Evolutionary conservation across 106 monocot species (phyloP).

Genomic region (Dendrobium chrysotoxum): DNA sequence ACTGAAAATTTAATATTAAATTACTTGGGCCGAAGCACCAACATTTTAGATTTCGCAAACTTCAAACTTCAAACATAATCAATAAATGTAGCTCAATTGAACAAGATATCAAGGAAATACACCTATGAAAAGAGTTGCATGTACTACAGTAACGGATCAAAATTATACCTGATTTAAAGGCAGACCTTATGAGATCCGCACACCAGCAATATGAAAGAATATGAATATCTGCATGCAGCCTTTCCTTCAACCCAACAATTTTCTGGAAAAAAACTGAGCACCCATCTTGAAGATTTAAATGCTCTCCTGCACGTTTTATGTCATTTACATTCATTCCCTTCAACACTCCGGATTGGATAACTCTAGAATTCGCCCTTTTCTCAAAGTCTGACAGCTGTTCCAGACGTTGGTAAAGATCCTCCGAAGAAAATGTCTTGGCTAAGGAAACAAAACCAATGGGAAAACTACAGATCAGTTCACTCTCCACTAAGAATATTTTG

Average conservation of each 20-base stretch:
- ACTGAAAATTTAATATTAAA: too few relatives aligned
- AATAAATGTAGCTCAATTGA: too few relatives aligned
- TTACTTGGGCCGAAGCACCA: too few relatives aligned
- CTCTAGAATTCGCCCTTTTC: slow-evolving; percentile 69
- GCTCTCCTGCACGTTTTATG: slow-evolving; percentile 78
- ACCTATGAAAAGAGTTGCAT: not conserved
- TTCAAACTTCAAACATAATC: too few relatives aligned
- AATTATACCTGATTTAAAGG: slow-evolving; percentile 73
- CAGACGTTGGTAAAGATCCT: slow-evolving; percentile 43
- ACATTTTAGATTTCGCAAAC: too few relatives aligned
- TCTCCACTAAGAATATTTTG: not conserved
- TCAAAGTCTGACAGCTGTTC: slow-evolving; percentile 76
- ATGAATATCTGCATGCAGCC: slow-evolving; percentile 51
- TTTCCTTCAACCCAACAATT: slow-evolving; percentile 38
- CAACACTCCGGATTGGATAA: slow-evolving; percentile 69
- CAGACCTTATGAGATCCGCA: slow-evolving; percentile 88
- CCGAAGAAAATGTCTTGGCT: slow-evolving; percentile 59
- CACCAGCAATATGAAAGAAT: slow-evolving; percentile 96
- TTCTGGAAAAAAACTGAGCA: slow-evolving; percentile 72
- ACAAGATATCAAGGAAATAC: not conserved
- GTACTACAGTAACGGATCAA: not conserved
- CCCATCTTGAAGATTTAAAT: slow-evolving; percentile 71
- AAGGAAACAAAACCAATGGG: slow-evolving; percentile 16
- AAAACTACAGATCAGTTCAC: not conserved
- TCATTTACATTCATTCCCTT: slow-evolving; percentile 72